Base-by-base conservation (phyloP, 2,329 filamentous ascomycete genomes). In the Cercospora zeina region DNA sequence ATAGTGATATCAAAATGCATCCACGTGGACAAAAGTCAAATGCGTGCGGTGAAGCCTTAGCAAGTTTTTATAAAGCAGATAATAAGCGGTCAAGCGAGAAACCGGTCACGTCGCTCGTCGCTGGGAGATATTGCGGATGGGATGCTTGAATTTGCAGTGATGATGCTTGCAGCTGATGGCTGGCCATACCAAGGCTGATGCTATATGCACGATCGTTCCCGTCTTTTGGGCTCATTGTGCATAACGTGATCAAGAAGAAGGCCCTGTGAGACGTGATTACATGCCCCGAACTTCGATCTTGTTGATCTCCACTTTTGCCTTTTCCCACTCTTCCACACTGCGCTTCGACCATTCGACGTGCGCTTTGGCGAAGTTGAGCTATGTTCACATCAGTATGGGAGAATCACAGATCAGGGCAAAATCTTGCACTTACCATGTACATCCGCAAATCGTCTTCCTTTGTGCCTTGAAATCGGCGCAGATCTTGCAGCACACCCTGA, bases 261-360 rank as follows among this genome's bases (percentile, higher is more conserved):
- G n/a, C n/a, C 16, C 21, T 16, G 9, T 24, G 10, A 3, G 24
- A 6, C 24, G 24, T 14, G 33, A n/a, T 37, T 59, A 59, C 21
- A 59, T n/a, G 4, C 56, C 56, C 27, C 69, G 61, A 37, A 74
- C 68, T 63, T 90, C 88, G 76, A 97, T 96, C 82, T 96, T 96
- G 67, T 89, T 85, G 62, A 96, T 90, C 75, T 97, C 93, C 3
- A 85, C 85, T 70, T 88, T 89, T 1, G 93, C 93, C 74, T 96
- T 93, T 71, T 93, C 90, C 93, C 93, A 97, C 6, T 91, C 91
- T 71, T 93, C 91, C 73, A 93, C 86, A 76, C 89, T 93, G 76
- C 93, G 93, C 77, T 88, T 90, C 3, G 93, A 93, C 93, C 93
- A 97, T 75, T 96, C 91, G 63, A 97, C 87, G 74, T 97, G 93